Evolutionary conservation across 1,284 basidiomycete species (phyloP), one percentile per base, ranked within the genome.

Genomic region (Jaminaea rosea): DNA sequence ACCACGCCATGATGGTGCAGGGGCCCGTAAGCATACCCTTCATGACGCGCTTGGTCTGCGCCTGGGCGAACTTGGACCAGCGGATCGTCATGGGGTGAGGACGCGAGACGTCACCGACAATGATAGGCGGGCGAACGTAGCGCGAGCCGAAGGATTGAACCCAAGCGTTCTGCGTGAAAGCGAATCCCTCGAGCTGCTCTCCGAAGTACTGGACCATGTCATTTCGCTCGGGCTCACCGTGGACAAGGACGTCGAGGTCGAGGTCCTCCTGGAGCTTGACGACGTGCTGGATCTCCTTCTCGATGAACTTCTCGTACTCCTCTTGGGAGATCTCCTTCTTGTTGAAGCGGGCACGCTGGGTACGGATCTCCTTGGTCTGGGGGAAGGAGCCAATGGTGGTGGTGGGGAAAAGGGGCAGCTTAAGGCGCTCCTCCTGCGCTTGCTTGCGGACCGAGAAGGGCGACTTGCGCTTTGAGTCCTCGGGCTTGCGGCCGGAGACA

Each of bases 181-280:
- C 89, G 76, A 98, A 97, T 67, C 94, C 94, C 59, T 84, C 81
- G 67, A 99, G 81, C 74, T 85, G 88, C 79, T 99, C 94, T 73
- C 94, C 94, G 71, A 98, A 99, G 85, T 99, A 99, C 79, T 96
- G 90, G 57, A 96, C 76, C 92, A 96, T 96, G 82, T 97, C 92
- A 78, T 96, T 96, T 73, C 92, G 85, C 81, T 97, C 92, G 53
- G 94, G 88, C 79, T 99, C 94, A 74, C 94, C 94, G 79, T 99
- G 94, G 64, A 99, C 94, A 70, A 98, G 83, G 59, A 99, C 83
- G 79, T 99, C 94, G 64, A 99, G 84, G 69, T 87, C 92, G 64
- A 92, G 82, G 75, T 83, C 84, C 82, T 98, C 93, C 78, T 99
- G 94, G 87, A 94, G 90, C 66, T 84, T 82, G 65, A 98, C 92